phyloP scores from a whole-genome alignment of 768 basidiomycete genomes.

The Hypholoma fasciculare region DNA sequence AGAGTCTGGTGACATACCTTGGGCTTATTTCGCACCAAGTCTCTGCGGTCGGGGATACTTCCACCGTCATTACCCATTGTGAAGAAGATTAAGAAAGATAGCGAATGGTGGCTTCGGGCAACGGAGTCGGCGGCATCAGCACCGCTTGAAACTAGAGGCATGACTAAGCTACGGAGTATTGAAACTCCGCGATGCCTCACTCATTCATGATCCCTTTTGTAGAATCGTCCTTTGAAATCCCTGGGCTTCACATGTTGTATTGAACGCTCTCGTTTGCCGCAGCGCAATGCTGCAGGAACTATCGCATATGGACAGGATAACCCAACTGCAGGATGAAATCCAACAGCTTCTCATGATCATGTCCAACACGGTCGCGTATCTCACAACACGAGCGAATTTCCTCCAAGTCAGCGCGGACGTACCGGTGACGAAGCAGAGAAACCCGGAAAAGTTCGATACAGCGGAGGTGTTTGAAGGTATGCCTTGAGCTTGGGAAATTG shows the following conservation, averaged over 20 bases:
- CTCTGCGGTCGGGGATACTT: constrained; percentile 82
- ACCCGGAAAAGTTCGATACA: constrained; percentile 68
- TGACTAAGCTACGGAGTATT: background rate
- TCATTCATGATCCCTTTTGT: background rate
- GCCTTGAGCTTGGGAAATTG: constrained; percentile 3
- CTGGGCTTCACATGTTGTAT: constrained; percentile 11
- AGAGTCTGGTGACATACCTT: constrained; percentile 46
- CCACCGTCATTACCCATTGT: constrained; percentile 88
- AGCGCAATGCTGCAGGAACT: constrained; percentile 91
- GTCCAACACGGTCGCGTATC: constrained; percentile 79
- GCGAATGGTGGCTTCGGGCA: background rate
- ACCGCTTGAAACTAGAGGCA: too few relatives aligned
- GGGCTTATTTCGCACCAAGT: constrained; percentile 70
- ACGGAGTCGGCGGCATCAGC: too few relatives aligned
- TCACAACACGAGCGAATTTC: constrained; percentile 76
- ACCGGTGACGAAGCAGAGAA: constrained; percentile 82
- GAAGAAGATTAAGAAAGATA: background rate
- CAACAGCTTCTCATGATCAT: constrained; percentile 92
- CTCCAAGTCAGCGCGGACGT: constrained; percentile 75
- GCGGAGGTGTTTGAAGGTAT: constrained; percentile 77
- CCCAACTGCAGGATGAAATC: constrained; percentile 93
- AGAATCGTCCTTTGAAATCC: background rate
- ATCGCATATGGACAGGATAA: constrained; percentile 94
- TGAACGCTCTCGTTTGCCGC: constrained; percentile 26
- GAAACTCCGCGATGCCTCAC: background rate